Percentiles rank a stretch among this genome's conserved stretches.
These are phyloP conservation scores for Millerago galiae DNA, from an alignment of 805 yeast genomes.

Conservation along the genomic window DNA sequence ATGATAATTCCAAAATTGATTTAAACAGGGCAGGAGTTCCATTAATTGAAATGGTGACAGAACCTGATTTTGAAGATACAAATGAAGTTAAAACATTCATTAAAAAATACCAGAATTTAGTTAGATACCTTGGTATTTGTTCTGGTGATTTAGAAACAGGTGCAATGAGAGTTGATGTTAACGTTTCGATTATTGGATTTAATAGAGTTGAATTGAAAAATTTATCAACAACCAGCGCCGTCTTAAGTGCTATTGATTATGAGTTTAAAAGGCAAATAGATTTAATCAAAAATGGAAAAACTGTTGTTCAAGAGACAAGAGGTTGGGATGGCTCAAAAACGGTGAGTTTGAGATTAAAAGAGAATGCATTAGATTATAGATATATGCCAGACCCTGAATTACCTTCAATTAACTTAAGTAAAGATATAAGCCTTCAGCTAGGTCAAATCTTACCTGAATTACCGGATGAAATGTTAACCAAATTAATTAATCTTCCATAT, in stretches of 20 bases:
- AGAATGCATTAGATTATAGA: constrained; percentile 78
- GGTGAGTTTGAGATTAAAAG: constrained; percentile 64
- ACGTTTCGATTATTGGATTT: constrained; percentile 70
- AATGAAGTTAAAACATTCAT: constrained; percentile 72
- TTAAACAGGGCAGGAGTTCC: constrained; percentile 83
- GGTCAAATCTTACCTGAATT: constrained; percentile 41
- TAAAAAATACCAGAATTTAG: constrained; percentile 68
- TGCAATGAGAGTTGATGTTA: constrained; percentile 92
- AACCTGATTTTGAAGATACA: constrained; percentile 71
- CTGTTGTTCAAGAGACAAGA: constrained; percentile 59
- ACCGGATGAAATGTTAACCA: constrained; percentile 53
- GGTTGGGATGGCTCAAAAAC: constrained; percentile 87
- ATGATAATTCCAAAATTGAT: constrained; percentile 48
- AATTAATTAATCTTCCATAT: constrained; percentile 44
- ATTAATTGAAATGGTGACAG: constrained; percentile 83
- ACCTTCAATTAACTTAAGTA: constrained; percentile 46
- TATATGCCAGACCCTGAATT: constrained; percentile 94
- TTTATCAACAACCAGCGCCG: constrained; percentile 77
- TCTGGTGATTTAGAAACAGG: constrained; percentile 92
- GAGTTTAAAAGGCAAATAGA: constrained; percentile 69
- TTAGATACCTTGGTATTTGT: constrained; percentile 65
- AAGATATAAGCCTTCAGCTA: constrained; percentile 37
- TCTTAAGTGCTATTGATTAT: constrained; percentile 62
- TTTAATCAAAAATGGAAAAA: constrained; percentile 35
- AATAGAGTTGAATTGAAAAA: constrained; percentile 86